These are phyloP conservation scores for Davidsoniella eucalypti DNA, from an alignment of 2,329 filamentous ascomycete species.

Conservation along the genomic window DNA sequence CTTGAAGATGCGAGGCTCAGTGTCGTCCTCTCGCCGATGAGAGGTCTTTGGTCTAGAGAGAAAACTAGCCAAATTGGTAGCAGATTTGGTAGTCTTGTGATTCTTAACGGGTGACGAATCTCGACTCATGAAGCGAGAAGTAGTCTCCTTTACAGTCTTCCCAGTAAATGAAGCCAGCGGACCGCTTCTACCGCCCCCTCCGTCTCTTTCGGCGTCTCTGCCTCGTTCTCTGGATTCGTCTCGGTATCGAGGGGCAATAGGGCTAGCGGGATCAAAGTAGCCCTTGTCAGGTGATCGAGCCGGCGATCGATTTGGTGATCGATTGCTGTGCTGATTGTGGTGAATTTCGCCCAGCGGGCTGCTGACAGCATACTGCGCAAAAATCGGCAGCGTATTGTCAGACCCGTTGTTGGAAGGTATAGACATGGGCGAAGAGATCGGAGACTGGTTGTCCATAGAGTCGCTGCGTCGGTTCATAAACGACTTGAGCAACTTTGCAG, in stretches of 20 bases:
- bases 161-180: constrained; percentile 8
- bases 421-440: constrained; percentile 8
- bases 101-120: constrained; percentile 38
- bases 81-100: constrained; percentile 65
- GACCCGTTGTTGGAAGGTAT: constrained; percentile 7
- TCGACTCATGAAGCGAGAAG: constrained; percentile 22
- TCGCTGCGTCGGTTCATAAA: constrained; percentile 12
- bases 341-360: constrained; percentile 9
- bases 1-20: constrained; percentile 6
- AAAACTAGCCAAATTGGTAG: constrained; percentile 63
- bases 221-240: constrained; percentile 13
- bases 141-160: constrained; percentile 3
- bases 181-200: neutral
- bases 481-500: constrained; percentile 10
- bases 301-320: constrained; percentile 8
- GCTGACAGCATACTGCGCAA: constrained; percentile 8
- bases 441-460: constrained; percentile 8
- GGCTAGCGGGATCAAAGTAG: neutral
- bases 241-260: neutral
- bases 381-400: constrained; percentile 8
- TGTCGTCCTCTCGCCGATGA: constrained; percentile 29
- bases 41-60: constrained; percentile 60
- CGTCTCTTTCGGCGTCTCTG: constrained; percentile 22
- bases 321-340: constrained; percentile 5
- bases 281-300: constrained; percentile 5